phyloP scores from a whole-genome alignment of 495 filamentous ascomycete genomes.

The Daldinia vernicosa region DNA sequence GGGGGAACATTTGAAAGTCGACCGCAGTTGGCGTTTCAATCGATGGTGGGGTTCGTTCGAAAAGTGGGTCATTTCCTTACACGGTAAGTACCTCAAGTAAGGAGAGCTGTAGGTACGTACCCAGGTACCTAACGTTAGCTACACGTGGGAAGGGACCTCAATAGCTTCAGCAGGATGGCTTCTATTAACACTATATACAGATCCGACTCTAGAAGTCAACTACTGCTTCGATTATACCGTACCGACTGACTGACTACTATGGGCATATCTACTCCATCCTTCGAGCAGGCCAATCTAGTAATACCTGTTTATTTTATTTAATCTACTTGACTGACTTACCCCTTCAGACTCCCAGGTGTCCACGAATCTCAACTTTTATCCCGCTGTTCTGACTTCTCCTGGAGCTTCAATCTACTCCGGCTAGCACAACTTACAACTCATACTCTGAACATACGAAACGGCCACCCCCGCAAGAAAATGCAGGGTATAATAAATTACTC shows the following conservation, averaged over 20 bases:
- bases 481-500: slow-evolving; percentile 39
- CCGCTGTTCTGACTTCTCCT: background rate
- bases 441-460: slow-evolving; percentile 12
- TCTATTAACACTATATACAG: background rate
- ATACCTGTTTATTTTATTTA: background rate
- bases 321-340: background rate
- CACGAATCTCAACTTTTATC: slow-evolving; percentile 3
- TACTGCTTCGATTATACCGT: background rate
- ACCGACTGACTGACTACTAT: background rate
- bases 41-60: slow-evolving; percentile 24
- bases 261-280: background rate
- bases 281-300: background rate
- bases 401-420: slow-evolving; percentile 14
- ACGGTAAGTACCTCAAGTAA: slow-evolving; percentile 15
- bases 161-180: background rate
- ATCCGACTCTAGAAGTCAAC: background rate
- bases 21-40: slow-evolving; percentile 20
- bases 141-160: background rate
- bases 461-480: slow-evolving; percentile 38
- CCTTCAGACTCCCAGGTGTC: background rate
- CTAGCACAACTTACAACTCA: background rate
- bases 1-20: slow-evolving; percentile 34
- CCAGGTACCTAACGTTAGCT: background rate
- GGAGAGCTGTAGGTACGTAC: slow-evolving; percentile 7
- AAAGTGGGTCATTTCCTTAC: slow-evolving; percentile 17